Percentiles rank a stretch among this genome's conserved stretches.
phyloP scores from a whole-genome alignment of 805 yeast species.

The Nakazawaea peltata region DNA sequence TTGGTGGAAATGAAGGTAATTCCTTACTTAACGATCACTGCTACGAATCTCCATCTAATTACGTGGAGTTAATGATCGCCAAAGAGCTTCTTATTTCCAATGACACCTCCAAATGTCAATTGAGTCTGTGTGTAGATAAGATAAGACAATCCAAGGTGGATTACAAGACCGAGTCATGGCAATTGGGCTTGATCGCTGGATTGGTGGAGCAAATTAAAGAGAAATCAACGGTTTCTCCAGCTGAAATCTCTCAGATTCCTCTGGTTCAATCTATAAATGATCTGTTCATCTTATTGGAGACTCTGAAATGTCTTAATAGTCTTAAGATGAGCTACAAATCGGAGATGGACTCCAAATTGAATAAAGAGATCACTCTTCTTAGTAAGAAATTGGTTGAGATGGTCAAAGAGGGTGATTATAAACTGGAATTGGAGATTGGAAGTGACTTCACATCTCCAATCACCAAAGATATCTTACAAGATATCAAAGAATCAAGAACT shows the following conservation, averaged over 20 bases:
- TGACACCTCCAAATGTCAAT: constrained; percentile 17
- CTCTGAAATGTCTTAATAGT: constrained; percentile 14
- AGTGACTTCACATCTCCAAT: too few relatives aligned
- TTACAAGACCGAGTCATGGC: constrained; percentile 27
- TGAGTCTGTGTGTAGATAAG: too few relatives aligned
- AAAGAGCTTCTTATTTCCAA: constrained; percentile 32
- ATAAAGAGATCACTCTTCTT: not conserved
- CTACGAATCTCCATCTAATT: constrained; percentile 15
- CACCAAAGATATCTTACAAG: too few relatives aligned
- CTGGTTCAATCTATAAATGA: not conserved
- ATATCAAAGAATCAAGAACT: too few relatives aligned
- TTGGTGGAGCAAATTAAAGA: not conserved
- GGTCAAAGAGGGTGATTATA: too few relatives aligned
- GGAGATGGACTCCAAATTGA: not conserved
- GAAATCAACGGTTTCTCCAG: too few relatives aligned
- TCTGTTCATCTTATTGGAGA: constrained; percentile 14
- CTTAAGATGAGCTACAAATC: constrained; percentile 4
- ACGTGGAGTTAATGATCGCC: constrained; percentile 28
- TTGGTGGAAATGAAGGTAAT: constrained; percentile 20
- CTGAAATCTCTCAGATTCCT: not conserved
- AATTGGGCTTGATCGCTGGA: not conserved
- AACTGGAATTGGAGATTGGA: too few relatives aligned
- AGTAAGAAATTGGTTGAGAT: too few relatives aligned
- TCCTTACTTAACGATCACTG: constrained; percentile 14
- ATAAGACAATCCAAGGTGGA: constrained; percentile 19